Evolutionary conservation across 1,284 basidiomycete genomes (phyloP).

Genomic region (Fomitopsis palustris): DNA sequence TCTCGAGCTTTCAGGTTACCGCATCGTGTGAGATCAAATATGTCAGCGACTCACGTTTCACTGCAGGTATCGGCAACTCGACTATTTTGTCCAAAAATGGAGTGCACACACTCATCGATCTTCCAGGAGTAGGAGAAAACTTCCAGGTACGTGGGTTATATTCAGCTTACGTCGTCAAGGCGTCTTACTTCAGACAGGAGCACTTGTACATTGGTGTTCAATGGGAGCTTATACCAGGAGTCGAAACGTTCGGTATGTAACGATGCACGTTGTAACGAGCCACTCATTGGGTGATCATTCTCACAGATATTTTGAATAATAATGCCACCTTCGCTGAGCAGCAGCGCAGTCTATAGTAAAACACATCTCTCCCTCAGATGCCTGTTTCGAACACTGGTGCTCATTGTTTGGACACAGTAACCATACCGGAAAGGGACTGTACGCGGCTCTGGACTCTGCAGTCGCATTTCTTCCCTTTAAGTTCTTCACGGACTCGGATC

Average conservation of each 20-base stretch:
- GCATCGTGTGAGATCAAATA: background rate
- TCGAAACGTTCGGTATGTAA: slow-evolving; percentile 5
- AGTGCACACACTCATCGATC: slow-evolving; percentile 17
- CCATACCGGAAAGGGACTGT: slow-evolving; percentile 2
- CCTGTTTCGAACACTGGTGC: background rate
- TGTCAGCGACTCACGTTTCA: background rate
- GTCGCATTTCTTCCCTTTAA: slow-evolving; percentile 6
- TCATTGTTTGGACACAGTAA: background rate
- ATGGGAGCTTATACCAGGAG: slow-evolving; percentile 10
- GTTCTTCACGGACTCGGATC: background rate
- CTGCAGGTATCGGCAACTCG: slow-evolving; percentile 17
- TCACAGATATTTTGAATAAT: slow-evolving; percentile 7
- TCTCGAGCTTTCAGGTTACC: slow-evolving; percentile 23
- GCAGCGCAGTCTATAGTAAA: slow-evolving; percentile 3
- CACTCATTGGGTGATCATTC: background rate
- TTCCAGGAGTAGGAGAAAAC: slow-evolving; percentile 18
- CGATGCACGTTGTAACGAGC: background rate
- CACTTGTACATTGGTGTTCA: slow-evolving; percentile 10
- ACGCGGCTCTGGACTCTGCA: slow-evolving; percentile 5
- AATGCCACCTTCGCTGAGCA: slow-evolving; percentile 8
- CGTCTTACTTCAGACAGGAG: background rate
- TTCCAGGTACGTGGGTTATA: slow-evolving; percentile 6
- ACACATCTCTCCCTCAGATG: background rate
- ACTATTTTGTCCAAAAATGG: slow-evolving; percentile 12
- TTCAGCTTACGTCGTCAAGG: background rate